Evolutionary conservation across 129 eudicot genomes (phyloP), one percentile per base, ranked within the genome.

Genomic region (Escallonia rubra): DNA sequence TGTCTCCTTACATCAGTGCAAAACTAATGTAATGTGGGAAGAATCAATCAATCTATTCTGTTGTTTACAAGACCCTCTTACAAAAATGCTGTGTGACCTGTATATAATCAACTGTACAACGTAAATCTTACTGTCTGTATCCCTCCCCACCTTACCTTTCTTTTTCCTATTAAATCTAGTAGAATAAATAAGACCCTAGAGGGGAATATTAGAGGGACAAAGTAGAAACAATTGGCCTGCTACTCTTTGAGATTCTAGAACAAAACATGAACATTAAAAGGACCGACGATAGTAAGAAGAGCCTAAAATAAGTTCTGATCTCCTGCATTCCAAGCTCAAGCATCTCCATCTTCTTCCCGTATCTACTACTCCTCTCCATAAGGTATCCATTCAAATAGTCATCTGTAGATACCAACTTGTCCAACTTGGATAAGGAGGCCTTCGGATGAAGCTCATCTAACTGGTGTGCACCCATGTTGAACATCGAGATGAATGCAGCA

Each of bases 201-300:
- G 8, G 16, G 54, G 41, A 50, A 62, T 49, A 67, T 80, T 65
- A 82, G 52, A 79, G 65, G 50, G 95, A 66, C 67, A 89, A 76
- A 56, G 95, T 70, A 47, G 94, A 77, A 75, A 78, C 85, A 69
- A 83, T 61, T 63, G 96, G 91, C 66, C 98, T 79, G 39, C 79
- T 86, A 80, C 85, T 86, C 86, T 89, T 93, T 57, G 96, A 84
- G 65, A 89, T 93, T 84, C 98, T 85, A 23, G 95, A 82, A 80
- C 98, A 93, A 44, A 93, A 93, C 98, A 93, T 93, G 78, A 93
- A 93, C 95, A 93, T 70, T 78, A 93, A 81, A 74, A 89, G 78
- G 42, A 93, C 96, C 41, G 91, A 93, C 13, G 98, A 93, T 43
- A 93, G 74, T 81, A 93, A 78, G 88, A 93, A 93, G 64, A 93